Conservation (phyloP, 1,284 basidiomycete genomes). For the Ustilago curta region DNA sequence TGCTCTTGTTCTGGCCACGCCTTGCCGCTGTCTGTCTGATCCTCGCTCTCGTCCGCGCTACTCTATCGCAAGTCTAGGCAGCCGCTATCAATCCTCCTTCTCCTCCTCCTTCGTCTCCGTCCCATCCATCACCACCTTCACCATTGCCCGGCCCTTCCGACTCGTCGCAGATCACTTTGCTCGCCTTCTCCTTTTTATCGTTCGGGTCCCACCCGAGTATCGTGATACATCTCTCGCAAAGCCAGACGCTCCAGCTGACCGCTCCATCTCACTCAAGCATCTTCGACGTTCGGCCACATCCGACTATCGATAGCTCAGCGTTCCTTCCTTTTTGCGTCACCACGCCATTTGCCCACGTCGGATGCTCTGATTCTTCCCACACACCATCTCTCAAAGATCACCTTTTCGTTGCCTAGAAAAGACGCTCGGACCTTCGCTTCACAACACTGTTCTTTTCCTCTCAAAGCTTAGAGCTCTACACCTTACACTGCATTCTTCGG, state of each 20-base stretch:
- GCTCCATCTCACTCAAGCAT: too few species aligned
- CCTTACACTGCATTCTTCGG: neutral
- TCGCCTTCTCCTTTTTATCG: too few species aligned
- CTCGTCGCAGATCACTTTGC: too few species aligned
- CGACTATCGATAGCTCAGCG: too few species aligned
- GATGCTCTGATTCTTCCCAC: neutral
- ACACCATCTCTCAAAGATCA: neutral
- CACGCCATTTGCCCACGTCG: neutral
- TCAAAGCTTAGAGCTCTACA: neutral
- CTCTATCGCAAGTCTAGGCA: too few species aligned
- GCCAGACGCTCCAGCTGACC: neutral
- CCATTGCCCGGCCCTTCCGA: too few species aligned
- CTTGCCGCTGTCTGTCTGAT: neutral
- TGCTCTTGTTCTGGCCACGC: neutral
- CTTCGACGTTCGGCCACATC: too few species aligned
- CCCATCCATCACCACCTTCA: too few species aligned
- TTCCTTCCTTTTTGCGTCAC: neutral
- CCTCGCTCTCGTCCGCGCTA: too few species aligned
- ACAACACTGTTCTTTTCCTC: neutral
- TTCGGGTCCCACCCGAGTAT: too few species aligned
- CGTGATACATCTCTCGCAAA: neutral
- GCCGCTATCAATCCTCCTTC: too few species aligned
- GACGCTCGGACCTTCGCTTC: conserved; percentile 6
- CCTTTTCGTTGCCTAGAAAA: neutral
- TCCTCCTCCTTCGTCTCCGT: too few species aligned